Base-by-base conservation (phyloP, 2,329 filamentous ascomycete species). In the Sporothrix inflata region DNA sequence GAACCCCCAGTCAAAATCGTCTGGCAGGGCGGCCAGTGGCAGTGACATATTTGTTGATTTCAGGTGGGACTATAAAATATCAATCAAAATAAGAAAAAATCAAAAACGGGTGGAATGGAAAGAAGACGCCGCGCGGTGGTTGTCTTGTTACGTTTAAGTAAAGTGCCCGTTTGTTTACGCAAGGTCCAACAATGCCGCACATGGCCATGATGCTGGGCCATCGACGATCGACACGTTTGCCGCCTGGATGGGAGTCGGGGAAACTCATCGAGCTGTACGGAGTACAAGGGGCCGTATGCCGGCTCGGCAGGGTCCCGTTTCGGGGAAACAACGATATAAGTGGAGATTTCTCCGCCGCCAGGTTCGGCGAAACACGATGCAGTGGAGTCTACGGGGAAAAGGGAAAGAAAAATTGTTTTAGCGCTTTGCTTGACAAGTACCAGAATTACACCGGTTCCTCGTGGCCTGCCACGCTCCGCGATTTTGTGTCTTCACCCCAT, bases 1-100 rank as follows among this genome's bases (percentile, higher is more conserved):
- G 81, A 93, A 94, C 69, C 92, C 92, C 91, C 91, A 94, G 74
- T 89, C 82, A 81, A 94, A 94, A 80, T 93, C 90, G 71, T 86
- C 85, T 47, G 90, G 90, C 72, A 93, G 85, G 78, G 85, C 84
- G 85, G 88, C 88, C 77, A 55, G 24, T 16, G 53, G 27, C 24
- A 14, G 11, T 55, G 53, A 34, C 30, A 34, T 34, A 6, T 34
- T 34, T 6, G 30, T 34, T 30, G 11, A 30, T 55, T 11, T 55
- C 53, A 24, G 30, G 27, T 21, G 45, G 19, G 19, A 30, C 27
- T 53, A 11, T 34, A 34, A n/a, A 30, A 55, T 53, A 11, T 34
- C 3, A n/a, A 21, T 51, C 2, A 51, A 21, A 12, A 55, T 27
- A 63, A 27, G 14, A 24, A 45, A 21, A 38, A 34, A 30, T n/a